Conservation (phyloP, 192 early-diverging fungal species). For the Thamnidium elegans region DNA sequence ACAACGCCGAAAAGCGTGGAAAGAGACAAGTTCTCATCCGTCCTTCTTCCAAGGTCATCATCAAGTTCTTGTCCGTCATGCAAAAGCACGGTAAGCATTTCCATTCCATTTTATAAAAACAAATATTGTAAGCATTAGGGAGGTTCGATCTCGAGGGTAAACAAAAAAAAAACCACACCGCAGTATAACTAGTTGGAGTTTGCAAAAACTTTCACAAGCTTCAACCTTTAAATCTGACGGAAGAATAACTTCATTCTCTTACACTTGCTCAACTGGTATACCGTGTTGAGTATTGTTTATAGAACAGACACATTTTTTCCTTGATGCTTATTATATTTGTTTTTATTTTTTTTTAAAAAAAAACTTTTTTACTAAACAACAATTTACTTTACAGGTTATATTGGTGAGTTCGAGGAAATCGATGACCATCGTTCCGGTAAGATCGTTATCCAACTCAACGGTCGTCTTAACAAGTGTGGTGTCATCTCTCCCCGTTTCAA, state of each 20-base stretch:
- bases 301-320: constrained; percentile 7
- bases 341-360: not conserved
- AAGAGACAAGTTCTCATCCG: constrained; percentile 97
- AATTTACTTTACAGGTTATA: constrained; percentile 69
- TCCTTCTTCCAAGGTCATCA: constrained; percentile 96
- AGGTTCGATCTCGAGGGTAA: not conserved
- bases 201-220: constrained; percentile 5
- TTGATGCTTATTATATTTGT: not conserved
- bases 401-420: constrained; percentile 98
- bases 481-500: constrained; percentile 99
- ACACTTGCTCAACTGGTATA: not conserved
- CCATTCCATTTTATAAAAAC: not conserved
- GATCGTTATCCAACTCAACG: constrained; percentile 97
- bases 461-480: constrained; percentile 99
- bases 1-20: constrained; percentile 98
- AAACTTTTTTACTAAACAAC: not conserved
- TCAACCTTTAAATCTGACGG: constrained; percentile 18
- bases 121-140: not conserved
- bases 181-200: constrained; percentile 18
- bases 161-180: not conserved
- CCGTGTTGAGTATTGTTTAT: not conserved
- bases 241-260: constrained; percentile 13
- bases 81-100: constrained; percentile 86
- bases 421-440: constrained; percentile 98
- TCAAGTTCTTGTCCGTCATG: constrained; percentile 99